phyloP scores from a whole-genome alignment of 1,284 basidiomycete genomes.

The Trichosporon coremiiforme region DNA sequence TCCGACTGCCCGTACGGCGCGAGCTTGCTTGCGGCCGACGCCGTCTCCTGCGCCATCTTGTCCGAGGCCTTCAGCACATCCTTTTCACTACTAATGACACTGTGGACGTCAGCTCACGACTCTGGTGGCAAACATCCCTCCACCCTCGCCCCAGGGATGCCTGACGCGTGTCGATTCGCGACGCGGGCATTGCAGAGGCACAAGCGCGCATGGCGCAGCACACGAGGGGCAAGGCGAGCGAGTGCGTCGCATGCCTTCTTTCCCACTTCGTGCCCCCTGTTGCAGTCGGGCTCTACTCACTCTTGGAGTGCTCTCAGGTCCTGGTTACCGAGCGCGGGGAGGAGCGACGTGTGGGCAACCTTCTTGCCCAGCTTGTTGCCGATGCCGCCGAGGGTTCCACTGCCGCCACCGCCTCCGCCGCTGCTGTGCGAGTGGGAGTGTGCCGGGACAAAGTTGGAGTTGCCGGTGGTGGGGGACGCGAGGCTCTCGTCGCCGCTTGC shows the following conservation, averaged over 20 bases:
- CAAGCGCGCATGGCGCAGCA: neutral
- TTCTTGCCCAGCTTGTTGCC: conserved; percentile 50
- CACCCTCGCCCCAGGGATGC: neutral
- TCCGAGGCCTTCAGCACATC: conserved; percentile 71
- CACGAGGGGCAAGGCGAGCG: neutral
- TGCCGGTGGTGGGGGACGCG: conserved; percentile 16
- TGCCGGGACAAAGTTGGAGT: conserved; percentile 12
- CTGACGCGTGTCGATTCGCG: neutral
- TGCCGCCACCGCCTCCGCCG: conserved; percentile 6
- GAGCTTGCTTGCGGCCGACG: conserved; percentile 76
- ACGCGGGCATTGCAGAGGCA: neutral
- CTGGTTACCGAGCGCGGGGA: conserved; percentile 77
- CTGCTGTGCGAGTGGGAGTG: neutral
- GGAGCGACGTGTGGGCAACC: conserved; percentile 51
- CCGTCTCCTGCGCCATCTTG: conserved; percentile 62
- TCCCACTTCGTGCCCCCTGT: neutral
- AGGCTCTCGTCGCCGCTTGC: conserved; percentile 18
- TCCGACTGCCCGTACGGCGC: conserved; percentile 78
- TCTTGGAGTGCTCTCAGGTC: conserved; percentile 76
- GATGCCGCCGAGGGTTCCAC: conserved; percentile 35
- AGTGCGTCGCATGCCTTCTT: neutral
- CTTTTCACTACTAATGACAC: conserved; percentile 87
- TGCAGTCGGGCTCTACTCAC: conserved; percentile 43
- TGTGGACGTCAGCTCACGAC: conserved; percentile 43
- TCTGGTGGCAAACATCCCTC: neutral